Percentiles rank a stretch among this genome's conserved stretches.
Conservation (phyloP, 2,329 filamentous ascomycete genomes). For the Paraconiothyrium sp. region DNA sequence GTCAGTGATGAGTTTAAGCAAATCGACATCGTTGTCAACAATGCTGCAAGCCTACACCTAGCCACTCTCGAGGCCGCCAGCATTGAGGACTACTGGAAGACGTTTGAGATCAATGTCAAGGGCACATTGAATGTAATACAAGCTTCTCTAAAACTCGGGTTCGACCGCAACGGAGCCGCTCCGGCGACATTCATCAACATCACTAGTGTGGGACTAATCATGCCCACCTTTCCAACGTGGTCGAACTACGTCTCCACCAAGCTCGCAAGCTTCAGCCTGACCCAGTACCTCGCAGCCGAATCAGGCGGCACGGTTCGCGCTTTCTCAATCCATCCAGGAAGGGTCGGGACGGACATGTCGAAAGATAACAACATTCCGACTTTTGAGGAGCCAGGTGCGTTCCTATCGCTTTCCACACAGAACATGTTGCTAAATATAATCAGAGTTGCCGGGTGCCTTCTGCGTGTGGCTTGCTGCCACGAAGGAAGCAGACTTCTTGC, state of each 20-base stretch:
- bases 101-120: slow-evolving; percentile 1
- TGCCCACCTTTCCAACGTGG: not conserved
- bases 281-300: not conserved
- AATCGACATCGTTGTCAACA: slow-evolving; percentile 8
- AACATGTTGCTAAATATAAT: not conserved
- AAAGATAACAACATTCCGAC: slow-evolving; percentile 1
- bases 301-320: not conserved
- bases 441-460: slow-evolving; percentile 5
- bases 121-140: slow-evolving; percentile 5
- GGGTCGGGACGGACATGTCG: slow-evolving; percentile 8
- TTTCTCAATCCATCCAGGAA: slow-evolving; percentile 10
- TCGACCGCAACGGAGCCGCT: not conserved
- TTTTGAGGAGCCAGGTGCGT: slow-evolving; percentile 6
- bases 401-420: not conserved
- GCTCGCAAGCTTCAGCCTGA: slow-evolving; percentile 5
- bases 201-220: not conserved
- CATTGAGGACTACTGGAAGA: not conserved
- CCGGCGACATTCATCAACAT: slow-evolving; percentile 6
- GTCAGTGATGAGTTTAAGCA: not conserved
- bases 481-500: slow-evolving; percentile 5
- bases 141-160: not conserved
- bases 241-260: slow-evolving; percentile 1
- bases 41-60: not conserved
- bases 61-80: not conserved
- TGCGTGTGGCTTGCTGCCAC: slow-evolving; percentile 8